Percentiles rank a stretch among this genome's conserved stretches.
Conservation (phyloP, 345 rosid genomes). For the Eucalyptus virginea region DNA sequence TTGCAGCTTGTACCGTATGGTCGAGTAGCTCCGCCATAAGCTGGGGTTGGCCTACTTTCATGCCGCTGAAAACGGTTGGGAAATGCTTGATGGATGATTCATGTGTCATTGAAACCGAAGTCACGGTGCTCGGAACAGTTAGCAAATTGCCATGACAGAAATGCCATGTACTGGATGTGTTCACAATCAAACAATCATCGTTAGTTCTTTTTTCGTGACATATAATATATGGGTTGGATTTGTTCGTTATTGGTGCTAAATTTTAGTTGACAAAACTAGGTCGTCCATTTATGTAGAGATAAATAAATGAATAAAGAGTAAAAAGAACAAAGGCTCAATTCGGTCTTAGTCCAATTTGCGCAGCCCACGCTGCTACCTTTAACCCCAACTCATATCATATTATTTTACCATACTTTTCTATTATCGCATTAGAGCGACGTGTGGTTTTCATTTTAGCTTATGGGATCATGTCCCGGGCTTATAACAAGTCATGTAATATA, state of each 20-base stretch:
- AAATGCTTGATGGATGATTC: neutral
- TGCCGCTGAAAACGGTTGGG: neutral
- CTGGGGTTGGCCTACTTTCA: neutral
- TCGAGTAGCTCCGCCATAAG: neutral
- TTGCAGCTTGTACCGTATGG: neutral
- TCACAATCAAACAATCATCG: too few relatives aligned
- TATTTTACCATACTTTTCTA: neutral
- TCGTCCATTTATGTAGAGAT: too few relatives aligned
- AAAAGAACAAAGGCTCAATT: too few relatives aligned
- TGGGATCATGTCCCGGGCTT: too few relatives aligned
- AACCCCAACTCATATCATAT: too few relatives aligned
- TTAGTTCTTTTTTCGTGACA: neutral
- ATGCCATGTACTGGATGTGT: neutral
- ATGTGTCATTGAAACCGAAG: neutral
- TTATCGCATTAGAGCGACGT: neutral
- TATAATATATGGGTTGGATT: neutral
- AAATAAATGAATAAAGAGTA: too few relatives aligned
- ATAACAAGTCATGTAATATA: too few relatives aligned
- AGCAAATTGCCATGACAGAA: neutral
- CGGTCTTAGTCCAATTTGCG: too few relatives aligned
- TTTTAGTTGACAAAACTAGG: too few relatives aligned
- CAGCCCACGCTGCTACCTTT: too few relatives aligned
- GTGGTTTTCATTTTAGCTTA: too few relatives aligned
- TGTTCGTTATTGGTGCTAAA: rapidly evolving
- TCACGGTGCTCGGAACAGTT: neutral